Conservation (phyloP, 106 monocot genomes). For the Iris macrosiphon region DNA sequence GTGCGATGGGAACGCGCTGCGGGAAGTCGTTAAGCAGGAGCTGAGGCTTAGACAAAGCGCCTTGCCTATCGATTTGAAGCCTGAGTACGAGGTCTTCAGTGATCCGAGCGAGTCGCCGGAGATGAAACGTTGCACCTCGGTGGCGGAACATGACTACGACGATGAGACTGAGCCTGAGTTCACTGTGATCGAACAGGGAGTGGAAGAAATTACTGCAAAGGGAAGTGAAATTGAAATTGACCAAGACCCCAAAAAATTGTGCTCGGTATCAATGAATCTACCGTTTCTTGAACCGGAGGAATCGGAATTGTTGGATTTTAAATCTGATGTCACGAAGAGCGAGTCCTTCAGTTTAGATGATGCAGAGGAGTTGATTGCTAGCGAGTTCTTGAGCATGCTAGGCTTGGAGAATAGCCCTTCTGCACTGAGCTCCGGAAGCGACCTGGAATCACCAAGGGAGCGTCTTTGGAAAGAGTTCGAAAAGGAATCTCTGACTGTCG, state of each 20-base stretch:
- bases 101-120: no score
- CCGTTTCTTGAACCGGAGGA: conserved; percentile 6
- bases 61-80: neutral
- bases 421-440: conserved; percentile 55
- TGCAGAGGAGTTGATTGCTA: conserved; percentile 60
- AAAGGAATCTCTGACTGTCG: conserved; percentile 35
- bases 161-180: conserved; percentile 28
- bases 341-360: conserved; percentile 66
- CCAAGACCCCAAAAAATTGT: neutral
- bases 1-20: conserved; percentile 51
- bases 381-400: conserved; percentile 83
- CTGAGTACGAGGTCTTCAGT: neutral
- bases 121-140: no score
- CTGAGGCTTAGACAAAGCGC: neutral
- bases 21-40: conserved; percentile 34
- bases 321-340: conserved; percentile 20
- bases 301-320: conserved; percentile 17
- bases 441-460: conserved; percentile 75
- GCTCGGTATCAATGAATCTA: conserved; percentile 1
- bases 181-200: conserved; percentile 51
- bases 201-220: conserved; percentile 29
- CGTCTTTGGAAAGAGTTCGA: conserved; percentile 68
- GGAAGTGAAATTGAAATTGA: conserved; percentile 5
- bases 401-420: conserved; percentile 71
- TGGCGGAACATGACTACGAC: conserved; percentile 5